A percentile compares a stretch with the other conserved stretches of the same genome.
Conservation (phyloP, 1,139 yeast genomes). For the Yamadazyma dushanensis region DNA sequence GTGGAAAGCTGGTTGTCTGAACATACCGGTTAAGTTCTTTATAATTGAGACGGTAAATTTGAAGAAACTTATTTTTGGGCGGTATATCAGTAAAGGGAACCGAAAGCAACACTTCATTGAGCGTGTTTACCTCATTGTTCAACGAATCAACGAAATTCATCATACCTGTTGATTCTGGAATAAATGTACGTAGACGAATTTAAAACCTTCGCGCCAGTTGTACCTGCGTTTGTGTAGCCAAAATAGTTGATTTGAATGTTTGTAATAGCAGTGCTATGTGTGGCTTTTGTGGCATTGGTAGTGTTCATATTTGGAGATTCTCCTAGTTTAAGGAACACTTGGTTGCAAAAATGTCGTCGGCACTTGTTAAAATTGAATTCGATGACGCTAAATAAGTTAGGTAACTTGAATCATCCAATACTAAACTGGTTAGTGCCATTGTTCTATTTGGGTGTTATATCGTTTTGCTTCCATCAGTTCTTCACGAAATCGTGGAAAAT, state of each 20-base stretch:
- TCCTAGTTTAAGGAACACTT: slow-evolving; percentile 45
- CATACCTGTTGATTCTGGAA: no score
- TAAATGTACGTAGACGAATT: not conserved
- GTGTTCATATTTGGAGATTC: slow-evolving; percentile 53
- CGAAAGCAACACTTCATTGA: slow-evolving; percentile 31
- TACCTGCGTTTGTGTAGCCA: not conserved
- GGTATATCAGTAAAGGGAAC: slow-evolving; percentile 34
- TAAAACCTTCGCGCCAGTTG: not conserved
- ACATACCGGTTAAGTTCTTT: slow-evolving; percentile 25
- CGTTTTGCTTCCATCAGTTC: slow-evolving; percentile 37
- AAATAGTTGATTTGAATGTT: not conserved
- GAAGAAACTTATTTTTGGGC: slow-evolving; percentile 23
- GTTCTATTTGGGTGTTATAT: slow-evolving; percentile 45
- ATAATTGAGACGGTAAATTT: slow-evolving; percentile 34
- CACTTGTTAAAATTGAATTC: slow-evolving; percentile 11
- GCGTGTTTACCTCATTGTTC: slow-evolving; percentile 29
- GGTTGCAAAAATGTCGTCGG: slow-evolving; percentile 24
- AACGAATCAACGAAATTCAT: slow-evolving; percentile 18
- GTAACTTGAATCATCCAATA: slow-evolving; percentile 8
- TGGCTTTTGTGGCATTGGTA: not conserved
- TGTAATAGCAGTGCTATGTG: slow-evolving; percentile 1
- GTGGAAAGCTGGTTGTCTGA: slow-evolving; percentile 28
- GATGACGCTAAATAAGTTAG: slow-evolving; percentile 1
- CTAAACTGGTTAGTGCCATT: slow-evolving; percentile 49
- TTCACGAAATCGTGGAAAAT: slow-evolving; percentile 11